phyloP scores from a whole-genome alignment of 768 basidiomycete genomes.

The Wakefieldia striispora region DNA sequence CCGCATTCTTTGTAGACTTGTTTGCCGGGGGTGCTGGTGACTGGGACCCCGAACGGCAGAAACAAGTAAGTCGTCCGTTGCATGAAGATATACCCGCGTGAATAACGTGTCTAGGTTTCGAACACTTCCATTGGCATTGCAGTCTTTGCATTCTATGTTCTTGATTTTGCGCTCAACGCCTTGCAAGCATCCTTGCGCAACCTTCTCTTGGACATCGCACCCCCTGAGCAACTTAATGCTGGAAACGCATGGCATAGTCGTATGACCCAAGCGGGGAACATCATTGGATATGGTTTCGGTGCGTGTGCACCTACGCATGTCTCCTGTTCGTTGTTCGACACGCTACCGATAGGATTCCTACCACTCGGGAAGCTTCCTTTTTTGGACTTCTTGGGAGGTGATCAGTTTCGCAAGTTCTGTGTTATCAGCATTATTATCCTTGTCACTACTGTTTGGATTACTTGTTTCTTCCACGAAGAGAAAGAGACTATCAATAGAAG shows the following conservation, averaged over 20 bases:
- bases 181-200: slow-evolving; percentile 90
- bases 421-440: slow-evolving; percentile 80
- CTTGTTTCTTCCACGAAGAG: slow-evolving; percentile 84
- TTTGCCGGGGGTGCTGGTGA: slow-evolving; percentile 75
- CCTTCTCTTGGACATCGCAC: slow-evolving; percentile 88
- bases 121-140: slow-evolving; percentile 82
- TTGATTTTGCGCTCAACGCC: slow-evolving; percentile 98
- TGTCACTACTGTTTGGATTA: slow-evolving; percentile 79
- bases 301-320: slow-evolving; percentile 17
- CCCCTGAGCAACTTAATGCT: slow-evolving; percentile 84
- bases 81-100: background rate
- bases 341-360: slow-evolving; percentile 61
- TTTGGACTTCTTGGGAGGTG: slow-evolving; percentile 78
- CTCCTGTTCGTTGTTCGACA: slow-evolving; percentile 5
- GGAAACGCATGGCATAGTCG: slow-evolving; percentile 98
- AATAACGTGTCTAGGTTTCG: slow-evolving; percentile 45
- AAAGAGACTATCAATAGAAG: slow-evolving; percentile 54
- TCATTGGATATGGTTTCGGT: slow-evolving; percentile 92
- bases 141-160: slow-evolving; percentile 84
- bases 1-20: slow-evolving; percentile 72
- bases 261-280: slow-evolving; percentile 97
- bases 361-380: slow-evolving; percentile 81
- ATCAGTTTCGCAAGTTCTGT: slow-evolving; percentile 96
- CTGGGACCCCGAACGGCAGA: slow-evolving; percentile 77
- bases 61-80: slow-evolving; percentile 44